Evolutionary conservation across 2,329 filamentous ascomycete genomes (phyloP), one percentile per base, ranked within the genome.

Genomic region (Neofusicoccum parvum): DNA sequence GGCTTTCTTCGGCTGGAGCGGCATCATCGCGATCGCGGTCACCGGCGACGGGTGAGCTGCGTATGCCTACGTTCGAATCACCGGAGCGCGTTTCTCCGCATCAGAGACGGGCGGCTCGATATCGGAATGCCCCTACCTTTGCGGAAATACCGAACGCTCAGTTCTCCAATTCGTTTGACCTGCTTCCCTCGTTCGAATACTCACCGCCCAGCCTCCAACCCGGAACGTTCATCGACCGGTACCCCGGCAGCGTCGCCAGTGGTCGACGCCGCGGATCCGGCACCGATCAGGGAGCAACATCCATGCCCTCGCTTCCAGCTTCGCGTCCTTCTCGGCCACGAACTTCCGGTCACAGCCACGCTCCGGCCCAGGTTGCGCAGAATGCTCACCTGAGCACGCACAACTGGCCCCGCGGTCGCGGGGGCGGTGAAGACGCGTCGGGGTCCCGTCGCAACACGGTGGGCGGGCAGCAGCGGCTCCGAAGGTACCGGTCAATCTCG

Each of bases 11-110:
- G 56, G 56, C 32, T 60, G 27, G 17, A 32, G 32, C 56, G 56
- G 27, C 56, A 60, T 36, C 56, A 37, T 46, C 56, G n/a, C 56
- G 43, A 60, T 60, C 32, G n/a, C 56, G 36, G 43, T 60, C 56
- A 10, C 27, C 43, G 39, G 36, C 27, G 27, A 45, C 41, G 5
- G 36, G 46, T 17, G 64, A 59, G 32, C 14, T 60, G 27, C 53
- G 64, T n/a, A 65, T 65, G 64, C 64, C 64, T 20, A 59, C 54
- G 4, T 65, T 65, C n/a, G 54, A 65, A 12, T 65, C 64, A 34
- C 64, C 64, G 27, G 64, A 65, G 39, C 64, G 48, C 27, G 45
- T 23, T 14, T 65, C 64, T 60, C 64, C 64, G 37, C 48, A 41
- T 15, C 64, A 32, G 12, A 56, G 64, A 12, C 56, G 46, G 37